phyloP scores from a whole-genome alignment of 768 basidiomycete genomes.

The Leucocoprinus birnbaumii region DNA sequence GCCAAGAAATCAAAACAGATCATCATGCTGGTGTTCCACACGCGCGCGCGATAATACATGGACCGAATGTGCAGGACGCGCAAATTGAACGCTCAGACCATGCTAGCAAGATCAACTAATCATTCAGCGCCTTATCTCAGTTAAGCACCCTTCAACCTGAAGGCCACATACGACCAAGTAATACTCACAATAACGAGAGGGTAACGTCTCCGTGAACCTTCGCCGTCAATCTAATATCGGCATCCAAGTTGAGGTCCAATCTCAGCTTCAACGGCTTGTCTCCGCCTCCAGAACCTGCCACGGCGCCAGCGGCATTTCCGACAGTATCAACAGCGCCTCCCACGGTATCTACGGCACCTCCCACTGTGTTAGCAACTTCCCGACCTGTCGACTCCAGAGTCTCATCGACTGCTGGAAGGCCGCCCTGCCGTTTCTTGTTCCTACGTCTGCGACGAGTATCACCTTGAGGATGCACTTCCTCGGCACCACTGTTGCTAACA shows the following conservation, averaged over 20 bases:
- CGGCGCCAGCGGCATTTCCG: slow-evolving; percentile 1
- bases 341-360: not conserved
- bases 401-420: slow-evolving; percentile 19
- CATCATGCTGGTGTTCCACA: no score
- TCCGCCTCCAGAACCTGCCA: slow-evolving; percentile 9
- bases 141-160: slow-evolving; percentile 2
- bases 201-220: slow-evolving; percentile 31
- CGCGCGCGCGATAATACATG: no score
- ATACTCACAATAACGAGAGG: slow-evolving; percentile 26
- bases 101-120: not conserved
- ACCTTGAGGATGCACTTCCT: not conserved
- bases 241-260: slow-evolving; percentile 31
- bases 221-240: slow-evolving; percentile 30
- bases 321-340: no score
- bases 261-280: slow-evolving; percentile 23
- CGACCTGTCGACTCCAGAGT: slow-evolving; percentile 12
- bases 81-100: not conserved
- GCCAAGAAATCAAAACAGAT: no score
- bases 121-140: slow-evolving; percentile 12
- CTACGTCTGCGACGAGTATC: slow-evolving; percentile 13
- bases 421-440: slow-evolving; percentile 10
- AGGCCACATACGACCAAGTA: not conserved
- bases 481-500: slow-evolving; percentile 5
- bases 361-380: not conserved
- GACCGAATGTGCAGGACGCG: no score